phyloP scores from a whole-genome alignment of 1,284 basidiomycete species.

The Marasmius fiardii region DNA sequence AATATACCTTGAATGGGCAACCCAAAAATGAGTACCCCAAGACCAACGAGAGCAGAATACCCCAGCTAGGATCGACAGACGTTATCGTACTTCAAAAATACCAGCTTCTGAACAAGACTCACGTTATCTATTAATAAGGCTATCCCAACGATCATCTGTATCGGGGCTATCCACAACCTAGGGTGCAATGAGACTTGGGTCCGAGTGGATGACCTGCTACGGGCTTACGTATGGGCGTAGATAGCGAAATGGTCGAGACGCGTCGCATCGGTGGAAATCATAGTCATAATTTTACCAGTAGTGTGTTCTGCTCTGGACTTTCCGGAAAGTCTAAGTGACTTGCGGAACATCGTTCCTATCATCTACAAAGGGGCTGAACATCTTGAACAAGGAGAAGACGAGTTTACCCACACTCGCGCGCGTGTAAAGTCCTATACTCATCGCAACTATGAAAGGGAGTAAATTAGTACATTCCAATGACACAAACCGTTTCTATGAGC shows the following conservation, averaged over 20 bases:
- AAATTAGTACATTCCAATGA: background rate
- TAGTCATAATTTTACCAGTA: conserved; percentile 48
- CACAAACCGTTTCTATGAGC: conserved; percentile 8
- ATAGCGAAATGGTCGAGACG: conserved; percentile 33
- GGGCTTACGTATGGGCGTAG: conserved; percentile 34
- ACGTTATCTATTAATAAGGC: conserved; percentile 47
- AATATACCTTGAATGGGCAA: conserved; percentile 49
- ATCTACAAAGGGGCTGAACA: conserved; percentile 27
- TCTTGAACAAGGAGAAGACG: background rate
- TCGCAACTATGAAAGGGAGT: conserved; percentile 22
- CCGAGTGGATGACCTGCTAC: background rate
- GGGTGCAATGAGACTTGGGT: conserved; percentile 2
- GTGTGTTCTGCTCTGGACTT: conserved; percentile 46
- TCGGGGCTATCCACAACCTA: conserved; percentile 39
- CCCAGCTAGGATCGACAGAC: conserved; percentile 31
- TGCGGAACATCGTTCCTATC: conserved; percentile 54
- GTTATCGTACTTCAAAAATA: background rate
- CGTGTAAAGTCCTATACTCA: conserved; percentile 31
- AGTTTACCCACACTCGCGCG: conserved; percentile 30
- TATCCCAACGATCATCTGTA: conserved; percentile 47
- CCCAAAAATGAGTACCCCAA: conserved; percentile 45
- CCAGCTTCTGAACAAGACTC: conserved; percentile 6
- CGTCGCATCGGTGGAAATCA: conserved; percentile 45
- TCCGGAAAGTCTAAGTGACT: conserved; percentile 50
- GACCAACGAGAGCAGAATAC: conserved; percentile 50